Percentiles rank a stretch among this genome's conserved stretches.
Evolutionary conservation across 2,329 filamentous ascomycete species (phyloP).

Genomic region (Aspergillus sp.): DNA sequence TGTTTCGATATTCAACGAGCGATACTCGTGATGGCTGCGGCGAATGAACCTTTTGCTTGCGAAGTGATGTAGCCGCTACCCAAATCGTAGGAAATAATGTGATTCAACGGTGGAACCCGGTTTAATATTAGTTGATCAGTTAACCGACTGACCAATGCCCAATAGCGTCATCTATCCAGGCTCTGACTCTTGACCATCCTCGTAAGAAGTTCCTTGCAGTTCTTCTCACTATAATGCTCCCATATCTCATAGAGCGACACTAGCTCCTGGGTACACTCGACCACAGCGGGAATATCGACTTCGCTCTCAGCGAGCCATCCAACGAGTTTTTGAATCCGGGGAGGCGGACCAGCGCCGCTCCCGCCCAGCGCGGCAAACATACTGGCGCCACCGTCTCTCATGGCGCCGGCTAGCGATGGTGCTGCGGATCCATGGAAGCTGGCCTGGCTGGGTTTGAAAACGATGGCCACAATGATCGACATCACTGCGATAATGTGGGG

Average conservation of each 20-base stretch:
- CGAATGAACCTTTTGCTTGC: too few relatives aligned
- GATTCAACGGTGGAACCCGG: too few relatives aligned
- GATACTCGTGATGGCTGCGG: too few relatives aligned
- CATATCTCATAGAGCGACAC: slow-evolving; percentile 78
- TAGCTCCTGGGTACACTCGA: slow-evolving; percentile 85
- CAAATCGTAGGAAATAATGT: too few relatives aligned
- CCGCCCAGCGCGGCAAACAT: slow-evolving; percentile 29
- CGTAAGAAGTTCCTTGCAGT: slow-evolving; percentile 55
- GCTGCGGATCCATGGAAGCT: slow-evolving; percentile 24
- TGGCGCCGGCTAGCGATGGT: slow-evolving; percentile 24
- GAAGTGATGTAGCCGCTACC: too few relatives aligned
- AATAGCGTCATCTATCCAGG: slow-evolving; percentile 43
- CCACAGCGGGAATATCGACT: slow-evolving; percentile 73
- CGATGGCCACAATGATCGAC: slow-evolving; percentile 74
- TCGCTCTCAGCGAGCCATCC: slow-evolving; percentile 80
- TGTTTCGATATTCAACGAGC: too few relatives aligned
- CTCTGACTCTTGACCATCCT: slow-evolving; percentile 55
- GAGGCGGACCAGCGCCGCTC: slow-evolving; percentile 23
- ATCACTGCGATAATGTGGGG: slow-evolving; percentile 87
- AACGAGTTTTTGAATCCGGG: slow-evolving; percentile 56
- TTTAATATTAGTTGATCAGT: too few relatives aligned
- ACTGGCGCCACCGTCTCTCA: slow-evolving; percentile 30
- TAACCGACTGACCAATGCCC: neutral
- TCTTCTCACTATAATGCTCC: slow-evolving; percentile 58
- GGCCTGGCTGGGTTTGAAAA: slow-evolving; percentile 59